Evolutionary conservation across 2,329 filamentous ascomycete genomes (phyloP).

Genomic region (Trichoderma endophyticum): DNA sequence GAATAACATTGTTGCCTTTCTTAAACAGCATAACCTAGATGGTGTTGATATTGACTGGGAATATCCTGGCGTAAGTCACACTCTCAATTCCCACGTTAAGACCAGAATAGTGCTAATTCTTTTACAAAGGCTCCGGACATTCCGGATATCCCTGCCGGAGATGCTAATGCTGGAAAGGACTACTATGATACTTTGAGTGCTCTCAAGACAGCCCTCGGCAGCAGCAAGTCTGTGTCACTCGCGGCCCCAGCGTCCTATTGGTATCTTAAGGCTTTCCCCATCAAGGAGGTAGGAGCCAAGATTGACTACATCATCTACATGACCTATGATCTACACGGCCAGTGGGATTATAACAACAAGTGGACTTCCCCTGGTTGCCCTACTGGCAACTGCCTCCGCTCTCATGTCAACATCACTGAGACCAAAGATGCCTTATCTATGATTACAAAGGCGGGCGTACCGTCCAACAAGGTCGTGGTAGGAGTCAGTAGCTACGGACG

Average conservation of each 20-base stretch:
- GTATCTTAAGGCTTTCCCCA: constrained; percentile 32
- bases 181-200: neutral
- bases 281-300: constrained; percentile 26
- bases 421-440: constrained; percentile 29
- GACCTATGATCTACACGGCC: constrained; percentile 33
- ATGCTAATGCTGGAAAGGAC: neutral
- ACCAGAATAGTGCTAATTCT: neutral
- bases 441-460: constrained; percentile 29
- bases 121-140: constrained; percentile 25
- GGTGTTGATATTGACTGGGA: constrained; percentile 49
- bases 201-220: neutral
- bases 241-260: constrained; percentile 19
- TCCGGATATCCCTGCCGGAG: constrained; percentile 29
- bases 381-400: constrained; percentile 8
- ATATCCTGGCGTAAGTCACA: constrained; percentile 33
- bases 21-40: constrained; percentile 39
- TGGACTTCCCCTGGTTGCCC: constrained; percentile 21
- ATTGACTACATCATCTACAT: constrained; percentile 37
- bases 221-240: constrained; percentile 30
- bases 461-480: constrained; percentile 27
- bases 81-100: neutral
- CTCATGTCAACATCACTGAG: constrained; percentile 26
- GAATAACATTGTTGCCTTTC: constrained; percentile 37
- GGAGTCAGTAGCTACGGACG: constrained; percentile 30
- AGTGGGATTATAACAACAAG: constrained; percentile 28